phyloP scores from a whole-genome alignment of 306 rosid genomes.

The Cucurbita ficifolia region DNA sequence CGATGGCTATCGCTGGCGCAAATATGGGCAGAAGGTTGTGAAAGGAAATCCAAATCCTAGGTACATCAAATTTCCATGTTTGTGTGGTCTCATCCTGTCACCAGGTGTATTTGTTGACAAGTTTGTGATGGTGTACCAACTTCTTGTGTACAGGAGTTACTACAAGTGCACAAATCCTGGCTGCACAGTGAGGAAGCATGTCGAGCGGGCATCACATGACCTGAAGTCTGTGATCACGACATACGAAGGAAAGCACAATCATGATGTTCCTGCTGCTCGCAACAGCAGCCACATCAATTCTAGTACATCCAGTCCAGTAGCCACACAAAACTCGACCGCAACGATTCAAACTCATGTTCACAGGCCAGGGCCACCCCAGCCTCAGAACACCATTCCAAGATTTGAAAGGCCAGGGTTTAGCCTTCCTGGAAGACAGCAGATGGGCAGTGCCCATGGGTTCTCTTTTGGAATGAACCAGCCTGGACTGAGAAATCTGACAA shows the following conservation, averaged over 20 bases:
- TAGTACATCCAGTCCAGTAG: slow-evolving; percentile 19
- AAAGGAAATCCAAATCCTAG: slow-evolving; percentile 99
- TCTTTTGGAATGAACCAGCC: slow-evolving; percentile 66
- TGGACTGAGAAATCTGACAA: slow-evolving; percentile 39
- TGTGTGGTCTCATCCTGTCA: background rate
- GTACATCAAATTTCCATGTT: slow-evolving; percentile 15
- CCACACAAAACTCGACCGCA: slow-evolving; percentile 31
- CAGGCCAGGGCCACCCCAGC: slow-evolving; percentile 54
- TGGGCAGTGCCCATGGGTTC: slow-evolving; percentile 45
- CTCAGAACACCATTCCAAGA: slow-evolving; percentile 45
- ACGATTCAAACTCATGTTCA: slow-evolving; percentile 31
- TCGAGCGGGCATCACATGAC: slow-evolving; percentile 91
- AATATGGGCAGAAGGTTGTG: slow-evolving; percentile 93
- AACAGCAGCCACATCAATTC: slow-evolving; percentile 67
- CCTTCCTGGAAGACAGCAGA: slow-evolving; percentile 54
- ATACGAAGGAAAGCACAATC: slow-evolving; percentile 93
- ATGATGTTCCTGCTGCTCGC: slow-evolving; percentile 83
- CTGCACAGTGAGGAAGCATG: slow-evolving; percentile 93
- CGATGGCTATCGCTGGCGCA: slow-evolving; percentile 96
- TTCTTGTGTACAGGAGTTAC: slow-evolving; percentile 66
- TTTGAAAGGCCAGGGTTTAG: slow-evolving; percentile 46
- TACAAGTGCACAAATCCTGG: slow-evolving; percentile 89
- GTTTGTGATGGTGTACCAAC: background rate
- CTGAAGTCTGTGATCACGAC: slow-evolving; percentile 86
- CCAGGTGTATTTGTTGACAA: background rate